These are phyloP conservation scores for Scheffersomyces amazonensis DNA, from an alignment of 805 yeast species.

Conservation along the genomic window DNA sequence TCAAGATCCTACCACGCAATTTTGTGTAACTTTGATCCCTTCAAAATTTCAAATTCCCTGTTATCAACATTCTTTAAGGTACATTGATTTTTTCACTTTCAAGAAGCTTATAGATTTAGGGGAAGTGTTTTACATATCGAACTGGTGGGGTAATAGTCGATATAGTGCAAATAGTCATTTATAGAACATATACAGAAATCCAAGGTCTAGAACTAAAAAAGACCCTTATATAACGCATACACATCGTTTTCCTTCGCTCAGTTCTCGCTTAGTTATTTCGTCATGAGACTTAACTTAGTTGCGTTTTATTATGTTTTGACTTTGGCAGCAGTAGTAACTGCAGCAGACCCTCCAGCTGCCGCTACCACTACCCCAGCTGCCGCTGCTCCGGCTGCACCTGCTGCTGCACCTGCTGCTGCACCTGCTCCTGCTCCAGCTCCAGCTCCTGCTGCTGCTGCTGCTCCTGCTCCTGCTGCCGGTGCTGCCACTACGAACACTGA, in stretches of 20 bases:
- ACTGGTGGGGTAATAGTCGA: no score
- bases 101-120: no score
- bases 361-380: constrained; percentile 5
- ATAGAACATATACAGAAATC: no score
- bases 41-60: no score
- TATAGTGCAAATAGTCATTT: no score
- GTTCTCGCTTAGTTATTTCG: not conserved
- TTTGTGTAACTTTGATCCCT: no score
- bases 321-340: not conserved
- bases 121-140: no score
- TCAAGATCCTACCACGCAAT: no score
- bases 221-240: no score
- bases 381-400: constrained; percentile 4
- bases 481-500: constrained; percentile 16
- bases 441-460: no score
- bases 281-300: not conserved
- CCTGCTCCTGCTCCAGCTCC: constrained; percentile 13
- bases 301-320: not conserved
- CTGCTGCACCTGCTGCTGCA: constrained; percentile 10
- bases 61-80: no score
- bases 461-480: constrained; percentile 14
- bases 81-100: no score
- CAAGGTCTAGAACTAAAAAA: not conserved
- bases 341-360: not conserved
- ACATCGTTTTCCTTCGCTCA: not conserved